phyloP scores from a whole-genome alignment of 768 basidiomycete species.

The Tephrocybe sp. region DNA sequence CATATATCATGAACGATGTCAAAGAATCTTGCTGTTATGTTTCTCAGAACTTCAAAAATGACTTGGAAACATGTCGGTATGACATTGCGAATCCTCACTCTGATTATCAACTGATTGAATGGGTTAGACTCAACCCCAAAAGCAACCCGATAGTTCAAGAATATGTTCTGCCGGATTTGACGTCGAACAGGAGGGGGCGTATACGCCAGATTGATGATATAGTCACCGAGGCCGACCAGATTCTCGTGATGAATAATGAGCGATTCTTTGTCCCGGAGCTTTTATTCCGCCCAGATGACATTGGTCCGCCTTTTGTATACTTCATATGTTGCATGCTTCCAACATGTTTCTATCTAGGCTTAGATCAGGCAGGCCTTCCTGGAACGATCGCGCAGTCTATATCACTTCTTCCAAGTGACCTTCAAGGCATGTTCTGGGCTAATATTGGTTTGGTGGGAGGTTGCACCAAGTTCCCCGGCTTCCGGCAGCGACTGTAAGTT shows the following conservation, averaged over 20 bases:
- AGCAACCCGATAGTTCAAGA: constrained; percentile 75
- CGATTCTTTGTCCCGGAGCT: constrained; percentile 91
- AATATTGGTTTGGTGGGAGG: constrained; percentile 92
- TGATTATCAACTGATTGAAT: constrained; percentile 16
- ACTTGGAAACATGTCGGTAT: constrained; percentile 79
- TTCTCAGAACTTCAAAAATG: constrained; percentile 63
- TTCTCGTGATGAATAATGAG: constrained; percentile 88
- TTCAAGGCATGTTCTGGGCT: constrained; percentile 94
- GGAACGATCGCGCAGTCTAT: constrained; percentile 77
- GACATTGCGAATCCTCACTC: constrained; percentile 23
- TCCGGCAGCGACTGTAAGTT: constrained; percentile 73
- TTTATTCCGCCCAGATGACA: constrained; percentile 85
- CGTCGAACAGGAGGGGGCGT: constrained; percentile 58
- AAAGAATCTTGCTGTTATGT: constrained; percentile 92
- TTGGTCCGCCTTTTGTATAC: constrained; percentile 53
- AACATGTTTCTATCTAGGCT: constrained; percentile 42
- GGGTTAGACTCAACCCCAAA: constrained; percentile 52
- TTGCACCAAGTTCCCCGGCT: constrained; percentile 69
- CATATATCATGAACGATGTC: constrained; percentile 88
- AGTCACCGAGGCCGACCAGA: constrained; percentile 55
- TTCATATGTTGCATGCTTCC: constrained; percentile 12
- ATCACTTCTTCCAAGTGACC: constrained; percentile 67
- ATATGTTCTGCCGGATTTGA: constrained; percentile 88
- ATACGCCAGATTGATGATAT: constrained; percentile 53
- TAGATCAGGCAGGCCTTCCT: constrained; percentile 80